phyloP scores from a whole-genome alignment of 257 asterid genomes.

The Leonotis leonurus region DNA sequence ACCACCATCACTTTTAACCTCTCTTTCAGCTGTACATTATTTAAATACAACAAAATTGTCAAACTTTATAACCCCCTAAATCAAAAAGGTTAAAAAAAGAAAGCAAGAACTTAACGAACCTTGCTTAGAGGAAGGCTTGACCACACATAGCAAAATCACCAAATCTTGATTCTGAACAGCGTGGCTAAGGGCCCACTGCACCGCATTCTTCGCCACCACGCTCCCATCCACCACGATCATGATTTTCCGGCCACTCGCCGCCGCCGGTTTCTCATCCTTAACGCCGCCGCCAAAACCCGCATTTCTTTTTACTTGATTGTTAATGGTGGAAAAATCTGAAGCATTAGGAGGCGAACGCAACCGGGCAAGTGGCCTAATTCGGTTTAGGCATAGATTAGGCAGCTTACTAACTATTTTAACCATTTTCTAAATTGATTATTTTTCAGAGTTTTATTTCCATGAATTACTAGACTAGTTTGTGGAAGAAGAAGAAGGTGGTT shows the following conservation, averaged over 20 bases:
- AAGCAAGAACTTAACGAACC: constrained; percentile 21
- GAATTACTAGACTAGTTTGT: constrained; percentile 24
- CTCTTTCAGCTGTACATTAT: constrained; percentile 28
- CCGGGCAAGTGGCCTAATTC: constrained; percentile 65
- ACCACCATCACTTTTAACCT: constrained; percentile 18
- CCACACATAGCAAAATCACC: constrained; percentile 49
- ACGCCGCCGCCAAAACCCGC: not conserved
- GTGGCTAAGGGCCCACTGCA: constrained; percentile 77
- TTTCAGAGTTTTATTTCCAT: not conserved
- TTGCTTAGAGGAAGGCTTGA: constrained; percentile 47
- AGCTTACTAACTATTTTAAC: constrained; percentile 39
- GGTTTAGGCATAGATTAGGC: constrained; percentile 64
- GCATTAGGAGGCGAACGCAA: constrained; percentile 44
- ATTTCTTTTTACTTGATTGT: constrained; percentile 16
- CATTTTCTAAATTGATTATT: not conserved
- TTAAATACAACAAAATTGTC: not conserved
- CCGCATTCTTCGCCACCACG: constrained; percentile 53
- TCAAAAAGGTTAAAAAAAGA: not conserved
- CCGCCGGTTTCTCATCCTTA: constrained; percentile 13
- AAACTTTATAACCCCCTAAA: not conserved
- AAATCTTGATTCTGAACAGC: constrained; percentile 57
- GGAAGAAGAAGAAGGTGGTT: constrained; percentile 8
- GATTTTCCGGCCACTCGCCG: constrained; percentile 48
- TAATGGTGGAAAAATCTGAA: not conserved
- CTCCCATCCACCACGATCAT: constrained; percentile 72